Evolutionary conservation across 768 basidiomycete genomes (phyloP).

Genomic region (Boletus pseudo-olivaceus): DNA sequence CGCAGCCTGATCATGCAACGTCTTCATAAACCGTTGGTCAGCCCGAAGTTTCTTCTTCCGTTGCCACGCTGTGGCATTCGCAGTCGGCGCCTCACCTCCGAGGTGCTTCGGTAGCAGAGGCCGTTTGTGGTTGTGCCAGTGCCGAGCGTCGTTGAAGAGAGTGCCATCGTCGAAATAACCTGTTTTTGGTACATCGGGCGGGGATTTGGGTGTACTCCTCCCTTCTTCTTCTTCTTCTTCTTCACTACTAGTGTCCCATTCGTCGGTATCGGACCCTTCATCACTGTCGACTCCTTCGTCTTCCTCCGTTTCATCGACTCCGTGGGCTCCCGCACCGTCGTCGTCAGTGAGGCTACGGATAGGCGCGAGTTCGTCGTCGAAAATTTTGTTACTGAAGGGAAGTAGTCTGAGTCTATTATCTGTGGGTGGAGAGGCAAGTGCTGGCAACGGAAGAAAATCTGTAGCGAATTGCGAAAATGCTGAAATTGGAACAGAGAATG

Average conservation of each 20-base stretch:
- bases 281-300: slow-evolving; percentile 19
- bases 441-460: slow-evolving; percentile 17
- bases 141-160: slow-evolving; percentile 48
- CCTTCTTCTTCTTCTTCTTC: slow-evolving; percentile 9
- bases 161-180: slow-evolving; percentile 38
- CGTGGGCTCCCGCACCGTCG: slow-evolving; percentile 3
- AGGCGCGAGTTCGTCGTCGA: slow-evolving; percentile 38
- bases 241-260: slow-evolving; percentile 20
- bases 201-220: background rate
- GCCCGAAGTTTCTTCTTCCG: slow-evolving; percentile 36
- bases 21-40: slow-evolving; percentile 58
- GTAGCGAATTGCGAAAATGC: slow-evolving; percentile 18
- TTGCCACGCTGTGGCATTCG: slow-evolving; percentile 33
- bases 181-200: background rate
- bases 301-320: background rate
- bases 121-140: slow-evolving; percentile 56
- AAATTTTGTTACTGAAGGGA: slow-evolving; percentile 40
- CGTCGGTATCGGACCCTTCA: slow-evolving; percentile 16
- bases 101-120: slow-evolving; percentile 52
- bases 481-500: slow-evolving; percentile 15
- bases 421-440: background rate
- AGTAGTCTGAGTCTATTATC: slow-evolving; percentile 24
- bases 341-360: slow-evolving; percentile 23
- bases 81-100: slow-evolving; percentile 40
- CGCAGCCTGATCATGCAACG: slow-evolving; percentile 54